These are phyloP conservation scores for Stevia rebaudiana DNA, from an alignment of 140 eudicot genomes.

Conservation along the genomic window DNA sequence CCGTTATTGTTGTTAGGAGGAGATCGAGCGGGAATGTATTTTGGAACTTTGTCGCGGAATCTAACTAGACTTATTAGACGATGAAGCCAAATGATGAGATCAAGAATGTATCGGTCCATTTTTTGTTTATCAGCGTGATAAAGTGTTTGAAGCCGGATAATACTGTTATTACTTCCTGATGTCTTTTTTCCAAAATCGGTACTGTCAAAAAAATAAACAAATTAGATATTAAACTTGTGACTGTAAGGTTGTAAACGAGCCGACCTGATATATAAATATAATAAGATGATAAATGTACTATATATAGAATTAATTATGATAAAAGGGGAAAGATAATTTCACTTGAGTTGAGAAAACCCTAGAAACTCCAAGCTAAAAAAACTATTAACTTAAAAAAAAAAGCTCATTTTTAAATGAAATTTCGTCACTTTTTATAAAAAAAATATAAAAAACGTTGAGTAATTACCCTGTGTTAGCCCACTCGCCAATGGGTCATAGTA, in stretches of 20 bases:
- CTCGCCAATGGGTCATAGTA: too few relatives aligned
- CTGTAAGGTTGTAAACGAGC: background rate
- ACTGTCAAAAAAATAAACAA: conserved; percentile 27
- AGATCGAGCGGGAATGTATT: conserved; percentile 33
- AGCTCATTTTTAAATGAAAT: too few relatives aligned
- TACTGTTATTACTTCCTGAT: conserved; percentile 28
- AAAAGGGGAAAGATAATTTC: too few relatives aligned
- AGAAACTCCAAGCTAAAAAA: too few relatives aligned
- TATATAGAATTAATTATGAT: too few relatives aligned
- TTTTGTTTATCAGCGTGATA: conserved; percentile 84
- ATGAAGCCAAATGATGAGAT: conserved; percentile 75
- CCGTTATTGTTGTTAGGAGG: conserved; percentile 33
- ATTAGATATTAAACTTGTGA: background rate
- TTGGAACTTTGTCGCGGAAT: conserved; percentile 58
- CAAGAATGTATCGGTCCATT: conserved; percentile 66
- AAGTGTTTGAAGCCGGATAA: conserved; percentile 82
- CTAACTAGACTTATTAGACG: conserved; percentile 61
- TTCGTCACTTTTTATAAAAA: too few relatives aligned
- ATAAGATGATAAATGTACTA: too few relatives aligned
- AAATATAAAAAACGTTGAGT: too few relatives aligned
- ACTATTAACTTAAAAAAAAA: too few relatives aligned
- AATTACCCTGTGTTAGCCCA: too few relatives aligned
- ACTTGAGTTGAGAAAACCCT: too few relatives aligned
- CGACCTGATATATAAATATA: too few relatives aligned
- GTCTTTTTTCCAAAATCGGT: conserved; percentile 79